Conservation (phyloP, 441 rosid species). For the Eruca vesicaria region DNA sequence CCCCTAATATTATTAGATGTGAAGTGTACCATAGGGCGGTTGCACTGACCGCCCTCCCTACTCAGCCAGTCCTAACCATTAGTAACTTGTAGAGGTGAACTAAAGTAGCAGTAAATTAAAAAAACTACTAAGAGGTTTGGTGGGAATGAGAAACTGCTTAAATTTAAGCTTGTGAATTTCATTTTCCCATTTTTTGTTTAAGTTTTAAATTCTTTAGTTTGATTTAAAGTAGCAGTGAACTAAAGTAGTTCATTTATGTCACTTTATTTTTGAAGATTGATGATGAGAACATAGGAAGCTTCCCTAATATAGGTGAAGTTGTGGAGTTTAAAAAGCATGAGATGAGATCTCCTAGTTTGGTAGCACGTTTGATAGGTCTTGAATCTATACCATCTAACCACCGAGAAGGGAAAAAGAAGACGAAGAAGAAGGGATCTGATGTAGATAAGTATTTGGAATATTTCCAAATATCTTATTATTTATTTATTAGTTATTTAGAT, state of each 20-base stretch:
- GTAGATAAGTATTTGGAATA: no score
- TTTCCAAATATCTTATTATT: no score
- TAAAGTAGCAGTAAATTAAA: no score
- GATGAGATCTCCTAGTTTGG: constrained; percentile 71
- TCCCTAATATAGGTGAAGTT: constrained; percentile 46
- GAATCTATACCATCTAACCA: constrained; percentile 72
- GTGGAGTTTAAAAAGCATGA: constrained; percentile 48
- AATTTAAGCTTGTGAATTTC: constrained; percentile 64
- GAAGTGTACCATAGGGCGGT: no score
- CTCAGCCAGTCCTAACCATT: no score
- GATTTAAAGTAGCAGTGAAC: no score
- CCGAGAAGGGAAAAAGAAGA: constrained; percentile 52
- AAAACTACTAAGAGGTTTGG: constrained; percentile 61
- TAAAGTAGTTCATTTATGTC: background rate
- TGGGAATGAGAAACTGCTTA: constrained; percentile 84
- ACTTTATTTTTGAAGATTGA: constrained; percentile 50
- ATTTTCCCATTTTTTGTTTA: no score
- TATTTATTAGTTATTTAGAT: no score
- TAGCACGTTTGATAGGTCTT: constrained; percentile 95
- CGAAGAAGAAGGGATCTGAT: background rate
- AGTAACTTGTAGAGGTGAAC: no score
- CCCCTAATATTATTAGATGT: no score
- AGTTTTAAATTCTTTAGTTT: constrained; percentile 6
- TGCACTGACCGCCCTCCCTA: no score
- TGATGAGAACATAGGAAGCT: constrained; percentile 71